Conservation (phyloP, 2,329 filamentous ascomycete genomes). For the Onygena corvina region DNA sequence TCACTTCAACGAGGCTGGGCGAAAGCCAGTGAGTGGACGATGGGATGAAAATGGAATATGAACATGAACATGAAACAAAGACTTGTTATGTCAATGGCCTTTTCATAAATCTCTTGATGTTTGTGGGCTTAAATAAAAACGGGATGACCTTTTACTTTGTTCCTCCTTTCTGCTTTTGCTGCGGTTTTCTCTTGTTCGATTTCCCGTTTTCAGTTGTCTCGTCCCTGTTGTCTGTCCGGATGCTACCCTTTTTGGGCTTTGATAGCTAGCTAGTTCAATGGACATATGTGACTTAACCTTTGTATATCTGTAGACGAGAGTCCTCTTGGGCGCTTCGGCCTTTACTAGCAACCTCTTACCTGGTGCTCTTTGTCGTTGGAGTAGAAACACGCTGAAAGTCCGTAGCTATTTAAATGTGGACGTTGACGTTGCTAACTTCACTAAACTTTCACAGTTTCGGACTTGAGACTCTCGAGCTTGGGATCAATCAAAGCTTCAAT, state of each 20-base stretch:
- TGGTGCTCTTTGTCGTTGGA: no score
- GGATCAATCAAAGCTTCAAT: background rate
- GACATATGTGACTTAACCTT: background rate
- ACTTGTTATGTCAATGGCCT: constrained; percentile 1
- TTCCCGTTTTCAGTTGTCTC: background rate
- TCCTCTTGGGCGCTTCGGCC: no score
- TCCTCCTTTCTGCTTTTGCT: background rate
- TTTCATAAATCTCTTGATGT: constrained; percentile 4
- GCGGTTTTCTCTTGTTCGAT: background rate
- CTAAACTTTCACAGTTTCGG: background rate
- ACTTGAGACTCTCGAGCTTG: background rate
- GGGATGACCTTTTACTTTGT: constrained; percentile 9
- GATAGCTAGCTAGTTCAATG: constrained; percentile 3
- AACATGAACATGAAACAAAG: background rate
- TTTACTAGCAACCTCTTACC: no score
- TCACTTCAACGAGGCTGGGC: background rate
- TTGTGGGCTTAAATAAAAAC: constrained; percentile 6
- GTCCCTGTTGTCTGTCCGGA: background rate
- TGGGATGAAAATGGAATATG: constrained; percentile 4
- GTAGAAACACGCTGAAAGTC: no score
- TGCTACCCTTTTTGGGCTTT: constrained; percentile 1
- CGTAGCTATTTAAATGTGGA: no score
- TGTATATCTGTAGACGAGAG: no score
- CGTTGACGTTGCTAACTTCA: no score
- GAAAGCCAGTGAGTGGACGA: background rate